Conservation (phyloP, 2,329 filamentous ascomycete species). For the Apiospora kogelbergensis region DNA sequence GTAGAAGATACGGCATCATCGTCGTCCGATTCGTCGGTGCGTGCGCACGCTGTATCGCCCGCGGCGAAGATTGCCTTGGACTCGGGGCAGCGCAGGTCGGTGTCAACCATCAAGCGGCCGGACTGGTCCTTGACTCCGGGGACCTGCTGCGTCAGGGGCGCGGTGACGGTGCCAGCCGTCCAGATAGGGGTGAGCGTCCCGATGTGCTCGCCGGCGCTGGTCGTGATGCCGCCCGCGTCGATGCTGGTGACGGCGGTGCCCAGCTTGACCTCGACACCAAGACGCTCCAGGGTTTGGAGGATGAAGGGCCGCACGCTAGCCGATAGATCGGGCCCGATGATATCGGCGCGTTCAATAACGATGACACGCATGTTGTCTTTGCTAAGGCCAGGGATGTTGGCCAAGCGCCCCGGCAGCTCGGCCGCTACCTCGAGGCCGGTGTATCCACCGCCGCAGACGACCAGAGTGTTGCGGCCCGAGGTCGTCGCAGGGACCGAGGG, state of each 20-base stretch:
- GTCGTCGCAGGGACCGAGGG: slow-evolving; percentile 21
- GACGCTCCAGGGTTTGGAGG: slow-evolving; percentile 25
- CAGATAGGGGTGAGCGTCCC: slow-evolving; percentile 34
- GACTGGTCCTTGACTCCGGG: slow-evolving; percentile 26
- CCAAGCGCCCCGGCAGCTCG: slow-evolving; percentile 31
- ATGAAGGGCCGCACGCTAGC: slow-evolving; percentile 33
- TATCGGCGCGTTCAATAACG: slow-evolving; percentile 28
- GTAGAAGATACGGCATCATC: slow-evolving; percentile 21
- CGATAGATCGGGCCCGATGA: slow-evolving; percentile 34
- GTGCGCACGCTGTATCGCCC: slow-evolving; percentile 33
- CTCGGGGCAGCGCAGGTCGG: slow-evolving; percentile 26
- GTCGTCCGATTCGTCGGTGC: slow-evolving; percentile 24
- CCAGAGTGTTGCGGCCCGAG: slow-evolving; percentile 32
- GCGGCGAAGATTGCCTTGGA: slow-evolving; percentile 29
- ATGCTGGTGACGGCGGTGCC: slow-evolving; percentile 26
- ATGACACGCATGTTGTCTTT: slow-evolving; percentile 19
- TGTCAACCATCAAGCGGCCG: slow-evolving; percentile 30
- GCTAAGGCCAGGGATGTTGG: slow-evolving; percentile 16
- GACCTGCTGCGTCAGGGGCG: slow-evolving; percentile 33
- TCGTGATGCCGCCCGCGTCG: slow-evolving; percentile 23
- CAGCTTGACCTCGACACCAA: slow-evolving; percentile 32
- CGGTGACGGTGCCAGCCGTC: slow-evolving; percentile 36
- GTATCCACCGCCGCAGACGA: slow-evolving; percentile 36
- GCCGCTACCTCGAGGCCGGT: slow-evolving; percentile 34
- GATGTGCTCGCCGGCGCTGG: slow-evolving; percentile 33